A percentile compares a stretch with the other conserved stretches of the same genome.
Conservation (phyloP, 805 yeast genomes). For the Spathaspora arborariae region DNA sequence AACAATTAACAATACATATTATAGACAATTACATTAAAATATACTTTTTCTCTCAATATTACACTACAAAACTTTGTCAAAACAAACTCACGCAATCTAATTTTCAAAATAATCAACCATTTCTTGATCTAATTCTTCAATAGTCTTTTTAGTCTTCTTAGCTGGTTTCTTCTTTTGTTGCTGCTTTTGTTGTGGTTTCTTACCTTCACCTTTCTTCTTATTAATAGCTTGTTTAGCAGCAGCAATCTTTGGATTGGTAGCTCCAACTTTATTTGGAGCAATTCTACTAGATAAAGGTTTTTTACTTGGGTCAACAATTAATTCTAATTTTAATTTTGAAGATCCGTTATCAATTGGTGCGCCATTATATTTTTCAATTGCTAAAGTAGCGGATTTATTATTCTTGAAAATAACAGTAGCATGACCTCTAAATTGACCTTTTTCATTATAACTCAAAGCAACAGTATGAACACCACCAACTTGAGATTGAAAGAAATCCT, state of each 20-base stretch:
- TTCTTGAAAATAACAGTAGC: slow-evolving; percentile 80
- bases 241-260: slow-evolving; percentile 22
- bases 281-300: slow-evolving; percentile 76
- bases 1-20: too few species aligned
- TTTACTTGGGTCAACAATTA: slow-evolving; percentile 80
- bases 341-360: slow-evolving; percentile 92
- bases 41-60: neutral
- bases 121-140: slow-evolving; percentile 94
- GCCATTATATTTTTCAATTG: slow-evolving; percentile 82
- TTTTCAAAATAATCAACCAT: slow-evolving; percentile 84
- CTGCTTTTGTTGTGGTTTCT: slow-evolving; percentile 32
- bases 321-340: slow-evolving; percentile 69
- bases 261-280: slow-evolving; percentile 39
- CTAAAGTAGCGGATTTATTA: slow-evolving; percentile 66
- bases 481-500: slow-evolving; percentile 87
- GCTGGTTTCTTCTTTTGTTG: slow-evolving; percentile 35
- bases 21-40: too few species aligned
- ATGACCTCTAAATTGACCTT: slow-evolving; percentile 87
- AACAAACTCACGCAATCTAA: too few species aligned
- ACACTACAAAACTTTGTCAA: neutral
- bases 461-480: slow-evolving; percentile 80
- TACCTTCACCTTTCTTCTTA: slow-evolving; percentile 7
- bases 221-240: slow-evolving; percentile 9
- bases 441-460: slow-evolving; percentile 74
- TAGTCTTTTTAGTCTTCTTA: slow-evolving; percentile 59